phyloP scores from a whole-genome alignment of 1,284 basidiomycete genomes.

The Limonomyces culmigenus region DNA sequence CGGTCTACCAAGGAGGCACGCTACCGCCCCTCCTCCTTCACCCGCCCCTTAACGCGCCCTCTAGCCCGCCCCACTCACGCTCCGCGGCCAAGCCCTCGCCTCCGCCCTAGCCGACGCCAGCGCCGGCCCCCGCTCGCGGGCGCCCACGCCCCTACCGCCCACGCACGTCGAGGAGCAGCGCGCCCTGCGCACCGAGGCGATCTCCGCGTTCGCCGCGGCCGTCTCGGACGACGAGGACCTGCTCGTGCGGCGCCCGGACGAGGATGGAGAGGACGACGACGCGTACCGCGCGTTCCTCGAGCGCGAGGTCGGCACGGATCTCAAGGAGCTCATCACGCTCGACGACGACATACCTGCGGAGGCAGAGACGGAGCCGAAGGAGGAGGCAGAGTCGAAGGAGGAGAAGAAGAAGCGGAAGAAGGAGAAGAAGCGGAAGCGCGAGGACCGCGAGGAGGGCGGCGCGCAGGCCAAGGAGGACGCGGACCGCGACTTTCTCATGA shows the following conservation, averaged over 20 bases:
- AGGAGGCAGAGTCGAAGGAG: slow-evolving; percentile 16
- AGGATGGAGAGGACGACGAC: slow-evolving; percentile 55
- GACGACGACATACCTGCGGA: slow-evolving; percentile 17
- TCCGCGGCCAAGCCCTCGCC: slow-evolving; percentile 40
- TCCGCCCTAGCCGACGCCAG: slow-evolving; percentile 24
- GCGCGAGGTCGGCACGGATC: slow-evolving; percentile 67
- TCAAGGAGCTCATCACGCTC: slow-evolving; percentile 38
- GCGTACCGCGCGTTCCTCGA: slow-evolving; percentile 73
- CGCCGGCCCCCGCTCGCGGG: slow-evolving; percentile 24
- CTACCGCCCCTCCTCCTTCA: slow-evolving; percentile 19
- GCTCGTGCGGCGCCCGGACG: slow-evolving; percentile 61
- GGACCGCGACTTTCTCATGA: slow-evolving; percentile 80
- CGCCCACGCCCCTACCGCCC: slow-evolving; percentile 28
- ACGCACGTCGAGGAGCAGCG: slow-evolving; percentile 74
- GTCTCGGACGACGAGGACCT: slow-evolving; percentile 30
- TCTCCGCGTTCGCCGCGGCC: slow-evolving; percentile 60
- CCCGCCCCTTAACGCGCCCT: slow-evolving; percentile 7
- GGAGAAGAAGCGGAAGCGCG: slow-evolving; percentile 16
- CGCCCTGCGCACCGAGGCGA: slow-evolving; percentile 66
- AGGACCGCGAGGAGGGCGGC: slow-evolving; percentile 17
- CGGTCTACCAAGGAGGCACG: slow-evolving; percentile 44
- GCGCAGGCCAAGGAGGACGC: slow-evolving; percentile 31
- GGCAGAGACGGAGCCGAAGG: slow-evolving; percentile 8
- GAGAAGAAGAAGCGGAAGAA: slow-evolving; percentile 13
- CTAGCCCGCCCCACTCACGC: slow-evolving; percentile 44